Evolutionary conservation across 352 stramenopile species (phyloP), one percentile per base, ranked within the genome.

Genomic region (Phytophthora fragariaefolia): DNA sequence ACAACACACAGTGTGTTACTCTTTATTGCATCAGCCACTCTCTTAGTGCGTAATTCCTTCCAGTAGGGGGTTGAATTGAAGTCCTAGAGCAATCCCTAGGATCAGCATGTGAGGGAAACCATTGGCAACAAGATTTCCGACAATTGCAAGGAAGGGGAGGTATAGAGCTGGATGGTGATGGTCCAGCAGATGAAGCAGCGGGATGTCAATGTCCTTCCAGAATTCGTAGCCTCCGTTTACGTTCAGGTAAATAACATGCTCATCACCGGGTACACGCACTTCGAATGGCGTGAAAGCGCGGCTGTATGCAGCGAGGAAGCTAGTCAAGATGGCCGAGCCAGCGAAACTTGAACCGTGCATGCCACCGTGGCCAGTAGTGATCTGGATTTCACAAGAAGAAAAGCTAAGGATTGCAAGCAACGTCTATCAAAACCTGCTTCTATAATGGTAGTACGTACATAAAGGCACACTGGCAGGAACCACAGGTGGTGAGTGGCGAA

Each of bases 181-280:
- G 70, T 95, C 82, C n/a, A 93, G 63, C 48, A 83, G 68, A 58
- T 95, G 87, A 10, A 95, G 82, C 50, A 91, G 42, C 9, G 77
- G 57, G 54, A 93, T 89, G 46, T 90, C 38, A 23, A 93, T 89
- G 32, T 93, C 87, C 56, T 87, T 89, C 85, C 85, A 95, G 66
- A 95, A 95, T 63, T 85, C 87, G 36, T 91, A 95, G 17, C 63
- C 79, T n/a, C 86, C 79, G 52, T 95, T 95, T 36, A 92, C 74
- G 70, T 95, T 95, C 28, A 93, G 56, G 66, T 91, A 91, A 48
- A 93, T 85, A 26, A 91, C 66, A 53, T 92, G 78, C 40, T 93
- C 82, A 23, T 74, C 76, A n/a, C 75, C 76, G 1, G 68, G 71
- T 13, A 89, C 63, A 52, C 87, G 87, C 26, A 79, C 83, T 71